phyloP scores from a whole-genome alignment of 768 basidiomycete species.

The Calocybe cyanea region DNA sequence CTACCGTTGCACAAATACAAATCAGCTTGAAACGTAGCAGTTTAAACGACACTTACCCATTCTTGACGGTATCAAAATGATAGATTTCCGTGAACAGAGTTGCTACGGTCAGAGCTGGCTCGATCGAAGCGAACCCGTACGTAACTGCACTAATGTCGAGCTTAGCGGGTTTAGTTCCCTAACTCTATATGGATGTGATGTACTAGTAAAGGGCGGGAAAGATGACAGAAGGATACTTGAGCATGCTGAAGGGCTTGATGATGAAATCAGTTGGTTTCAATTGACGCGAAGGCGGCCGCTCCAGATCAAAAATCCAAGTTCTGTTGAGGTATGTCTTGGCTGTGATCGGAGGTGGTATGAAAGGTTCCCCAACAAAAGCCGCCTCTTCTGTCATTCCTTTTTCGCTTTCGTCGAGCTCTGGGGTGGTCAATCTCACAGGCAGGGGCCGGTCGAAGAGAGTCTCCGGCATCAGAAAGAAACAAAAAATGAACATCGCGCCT shows the following conservation, averaged over 20 bases:
- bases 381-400: conserved; percentile 4
- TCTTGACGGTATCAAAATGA: conserved; percentile 33
- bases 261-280: conserved; percentile 26
- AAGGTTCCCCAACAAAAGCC: conserved; percentile 14
- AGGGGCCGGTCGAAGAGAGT: conserved; percentile 32
- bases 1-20: conserved; percentile 16
- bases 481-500: conserved; percentile 29
- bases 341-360: conserved; percentile 24
- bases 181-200: conserved; percentile 7
- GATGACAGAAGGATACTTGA: conserved; percentile 36
- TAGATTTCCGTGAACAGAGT: conserved; percentile 35
- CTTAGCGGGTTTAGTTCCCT: neutral
- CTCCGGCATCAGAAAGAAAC: conserved; percentile 37
- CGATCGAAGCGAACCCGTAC: conserved; percentile 37
- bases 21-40: neutral
- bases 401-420: conserved; percentile 13
- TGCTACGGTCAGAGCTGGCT: conserved; percentile 35
- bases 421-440: conserved; percentile 9
- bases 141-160: conserved; percentile 25
- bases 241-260: conserved; percentile 32
- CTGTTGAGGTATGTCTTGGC: conserved; percentile 22
- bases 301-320: conserved; percentile 27
- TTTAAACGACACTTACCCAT: conserved; percentile 22
- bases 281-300: conserved; percentile 24
- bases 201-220: conserved; percentile 35